Conservation (phyloP, 306 rosid genomes). For the Prosopis cineraria region DNA sequence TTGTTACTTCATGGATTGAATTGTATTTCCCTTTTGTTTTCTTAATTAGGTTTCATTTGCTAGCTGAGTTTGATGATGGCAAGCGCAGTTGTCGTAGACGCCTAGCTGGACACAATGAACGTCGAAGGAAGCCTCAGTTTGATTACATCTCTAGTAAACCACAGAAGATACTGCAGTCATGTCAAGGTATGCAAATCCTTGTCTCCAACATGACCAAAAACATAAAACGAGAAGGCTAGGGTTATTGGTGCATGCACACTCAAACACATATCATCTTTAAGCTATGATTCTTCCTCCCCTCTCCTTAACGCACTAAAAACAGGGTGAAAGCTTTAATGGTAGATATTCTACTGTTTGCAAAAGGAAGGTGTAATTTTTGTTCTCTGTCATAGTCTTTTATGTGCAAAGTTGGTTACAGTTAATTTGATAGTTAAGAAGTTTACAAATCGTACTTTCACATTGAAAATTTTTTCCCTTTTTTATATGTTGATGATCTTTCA, state of each 20-base stretch:
- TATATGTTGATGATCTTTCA: not conserved
- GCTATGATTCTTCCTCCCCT: not conserved
- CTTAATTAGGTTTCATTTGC: constrained; percentile 71
- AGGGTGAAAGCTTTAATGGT: not conserved
- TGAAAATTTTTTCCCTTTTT: not conserved
- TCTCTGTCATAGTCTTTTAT: too few relatives aligned
- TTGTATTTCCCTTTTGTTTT: constrained; percentile 15
- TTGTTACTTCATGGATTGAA: constrained; percentile 23
- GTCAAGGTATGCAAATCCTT: constrained; percentile 58
- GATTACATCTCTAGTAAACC: constrained; percentile 58
- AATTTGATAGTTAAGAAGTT: not conserved
- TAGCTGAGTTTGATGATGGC: constrained; percentile 73
- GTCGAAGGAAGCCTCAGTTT: constrained; percentile 75
- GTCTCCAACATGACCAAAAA: not conserved
- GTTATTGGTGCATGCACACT: not conserved
- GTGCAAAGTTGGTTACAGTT: not conserved
- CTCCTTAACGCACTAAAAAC: not conserved
- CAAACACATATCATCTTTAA: not conserved
- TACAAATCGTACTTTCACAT: not conserved
- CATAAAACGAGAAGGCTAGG: not conserved
- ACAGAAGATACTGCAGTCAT: constrained; percentile 56
- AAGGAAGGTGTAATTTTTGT: not conserved
- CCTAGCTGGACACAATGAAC: constrained; percentile 88
- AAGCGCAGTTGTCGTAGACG: constrained; percentile 94
- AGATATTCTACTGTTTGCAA: not conserved